Evolutionary conservation across 78 protist genomes (phyloP).

Genomic region (Trichosphaerium sp.): DNA sequence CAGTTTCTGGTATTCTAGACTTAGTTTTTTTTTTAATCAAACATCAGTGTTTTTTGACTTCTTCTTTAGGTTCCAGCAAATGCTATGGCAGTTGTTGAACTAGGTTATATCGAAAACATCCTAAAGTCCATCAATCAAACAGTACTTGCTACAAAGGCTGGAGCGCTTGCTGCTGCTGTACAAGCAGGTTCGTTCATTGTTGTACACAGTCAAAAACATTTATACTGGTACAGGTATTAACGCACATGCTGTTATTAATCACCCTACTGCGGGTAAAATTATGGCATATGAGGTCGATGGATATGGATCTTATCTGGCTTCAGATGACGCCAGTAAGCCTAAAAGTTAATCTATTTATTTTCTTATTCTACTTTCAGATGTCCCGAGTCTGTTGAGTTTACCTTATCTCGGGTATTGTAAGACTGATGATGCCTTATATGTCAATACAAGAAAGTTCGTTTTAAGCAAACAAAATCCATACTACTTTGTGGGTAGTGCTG

Average conservation of each 20-base stretch:
- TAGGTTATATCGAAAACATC: not conserved
- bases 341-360: no score
- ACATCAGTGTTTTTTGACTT: no score
- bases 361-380: no score
- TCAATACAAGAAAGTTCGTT: not conserved
- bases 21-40: no score
- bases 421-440: not conserved
- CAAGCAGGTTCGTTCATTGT: no score
- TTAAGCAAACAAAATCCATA: slow-evolving; percentile 19
- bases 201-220: not conserved
- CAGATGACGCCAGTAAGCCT: no score
- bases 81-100: slow-evolving; percentile 14
- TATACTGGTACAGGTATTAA: slow-evolving; percentile 1
- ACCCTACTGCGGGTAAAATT: slow-evolving; percentile 5
- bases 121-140: not conserved
- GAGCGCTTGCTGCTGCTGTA: not conserved
- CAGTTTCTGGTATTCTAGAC: slow-evolving; percentile 6
- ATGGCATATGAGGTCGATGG: slow-evolving; percentile 48
- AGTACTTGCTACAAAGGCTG: not conserved
- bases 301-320: slow-evolving; percentile 5
- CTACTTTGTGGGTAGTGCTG: slow-evolving; percentile 14
- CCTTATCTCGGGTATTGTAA: slow-evolving; percentile 29
- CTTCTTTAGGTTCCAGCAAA: slow-evolving; percentile 47
- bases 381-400: slow-evolving; percentile 28
- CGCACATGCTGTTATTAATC: not conserved